Percentiles rank a stretch among this genome's conserved stretches.
phyloP scores from a whole-genome alignment of 23 red algal genomes.

The Gracilaria domingensis region DNA sequence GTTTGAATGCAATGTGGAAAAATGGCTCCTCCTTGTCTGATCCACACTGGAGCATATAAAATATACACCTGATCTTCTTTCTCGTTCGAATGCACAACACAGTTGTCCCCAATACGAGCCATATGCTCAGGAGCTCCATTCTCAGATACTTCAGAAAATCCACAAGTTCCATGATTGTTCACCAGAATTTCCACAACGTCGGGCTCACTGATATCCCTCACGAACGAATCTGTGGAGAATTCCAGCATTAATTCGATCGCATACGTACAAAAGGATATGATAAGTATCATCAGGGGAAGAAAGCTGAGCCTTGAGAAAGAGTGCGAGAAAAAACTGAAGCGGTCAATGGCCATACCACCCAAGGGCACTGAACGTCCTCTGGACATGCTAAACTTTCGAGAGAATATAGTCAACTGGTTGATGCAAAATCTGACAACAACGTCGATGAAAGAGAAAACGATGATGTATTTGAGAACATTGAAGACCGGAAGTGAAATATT shows the following conservation, averaged over 20 bases:
- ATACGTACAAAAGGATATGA: not conserved
- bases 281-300: not conserved
- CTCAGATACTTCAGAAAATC: not conserved
- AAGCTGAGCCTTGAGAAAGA: not conserved
- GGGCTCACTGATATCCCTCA: not conserved
- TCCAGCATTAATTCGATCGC: constrained; percentile 11
- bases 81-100: not conserved
- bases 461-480: constrained; percentile 16
- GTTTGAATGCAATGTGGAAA: not conserved
- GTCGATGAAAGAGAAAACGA: constrained; percentile 18
- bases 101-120: not conserved
- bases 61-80: constrained; percentile 12
- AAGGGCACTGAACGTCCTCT: not conserved
- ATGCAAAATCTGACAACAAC: constrained; percentile 17
- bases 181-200: not conserved
- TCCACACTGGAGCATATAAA: constrained; percentile 1
- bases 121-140: not conserved
- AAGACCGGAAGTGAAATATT: constrained; percentile 1
- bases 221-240: constrained; percentile 24
- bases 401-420: not conserved
- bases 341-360: not conserved
- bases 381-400: not conserved
- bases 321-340: constrained; percentile 6
- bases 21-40: not conserved
- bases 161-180: not conserved